Base-by-base conservation (phyloP, 805 yeast species). In the Pichia manshurica region DNA sequence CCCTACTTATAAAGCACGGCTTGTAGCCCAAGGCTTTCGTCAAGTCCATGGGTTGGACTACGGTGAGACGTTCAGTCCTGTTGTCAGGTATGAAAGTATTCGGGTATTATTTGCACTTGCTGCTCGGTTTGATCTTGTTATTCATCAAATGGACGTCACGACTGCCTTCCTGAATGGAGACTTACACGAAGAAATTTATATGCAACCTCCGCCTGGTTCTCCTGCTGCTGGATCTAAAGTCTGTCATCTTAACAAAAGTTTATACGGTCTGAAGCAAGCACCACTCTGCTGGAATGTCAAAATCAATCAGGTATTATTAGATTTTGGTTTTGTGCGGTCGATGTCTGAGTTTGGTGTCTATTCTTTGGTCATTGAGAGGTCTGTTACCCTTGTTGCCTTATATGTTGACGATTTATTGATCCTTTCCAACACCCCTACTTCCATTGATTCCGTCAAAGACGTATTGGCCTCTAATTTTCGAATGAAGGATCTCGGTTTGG, bases 81-180 rank as follows among this genome's bases (percentile, higher is more conserved):
- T 44, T 2, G 34, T 44, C 28, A 3, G 37, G 17, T 42, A 44
- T 45, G 45, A 44, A 20, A 46, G 44, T 12, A 46, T 51, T 20
- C 39, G 54, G 5, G 17, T 52, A 1, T 16, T 46, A 1, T 21
- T 49, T 35, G 44, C 41, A 12, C 10, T 45, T 12, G 35, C 36
- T 25, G 48, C 50, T 2, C 48, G 42, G 32, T 49, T 48, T 23
- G 31, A 25, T 16, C n/a, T 45, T 7, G 3, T n/a, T 1, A 40
- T 51, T 21, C 48, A 52, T 39, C 57, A 47, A 37, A 52, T 52
- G 54, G 55, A 52, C 44, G 52, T 52, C 15, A 50, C 45, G 6
- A 52, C 51, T 12, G 52, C 52, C 10, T 48, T 52, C 32, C 44
- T 52, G 3, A 42, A 52, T 44, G 53, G 52, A 2, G 47, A 39